phyloP scores from a whole-genome alignment of 306 rosid species.

The Delonix regia region DNA sequence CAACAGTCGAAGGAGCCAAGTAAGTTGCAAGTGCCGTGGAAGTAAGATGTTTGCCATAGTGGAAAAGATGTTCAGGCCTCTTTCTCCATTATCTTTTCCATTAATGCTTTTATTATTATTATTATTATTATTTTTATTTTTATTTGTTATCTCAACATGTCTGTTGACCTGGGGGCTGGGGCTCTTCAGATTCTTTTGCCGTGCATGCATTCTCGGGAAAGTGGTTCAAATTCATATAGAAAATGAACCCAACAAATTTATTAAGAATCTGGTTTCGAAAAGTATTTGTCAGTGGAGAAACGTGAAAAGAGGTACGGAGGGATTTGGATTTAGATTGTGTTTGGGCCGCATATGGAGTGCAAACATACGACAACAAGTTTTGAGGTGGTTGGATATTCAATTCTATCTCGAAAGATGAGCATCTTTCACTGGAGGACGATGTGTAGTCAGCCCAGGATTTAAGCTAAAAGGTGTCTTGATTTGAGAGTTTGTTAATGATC shows the following conservation, averaged over 20 bases:
- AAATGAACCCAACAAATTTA: conserved; percentile 18
- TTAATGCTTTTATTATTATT: no score
- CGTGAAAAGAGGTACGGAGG: background rate
- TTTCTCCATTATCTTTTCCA: background rate
- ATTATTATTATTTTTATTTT: background rate
- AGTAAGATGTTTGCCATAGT: conserved; percentile 1
- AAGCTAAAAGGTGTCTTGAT: background rate
- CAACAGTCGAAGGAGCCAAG: conserved; percentile 28
- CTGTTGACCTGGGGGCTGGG: background rate
- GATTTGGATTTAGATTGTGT: conserved; percentile 29
- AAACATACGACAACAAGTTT: conserved; percentile 17
- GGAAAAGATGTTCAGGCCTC: background rate
- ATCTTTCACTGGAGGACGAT: conserved; percentile 9
- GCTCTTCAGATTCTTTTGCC: conserved; percentile 3
- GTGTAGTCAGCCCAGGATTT: background rate
- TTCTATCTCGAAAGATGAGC: conserved; percentile 31
- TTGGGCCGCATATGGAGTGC: conserved; percentile 39
- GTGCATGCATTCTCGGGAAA: conserved; percentile 13
- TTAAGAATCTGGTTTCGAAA: conserved; percentile 24
- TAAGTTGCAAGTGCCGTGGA: conserved; percentile 28
- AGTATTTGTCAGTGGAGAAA: background rate
- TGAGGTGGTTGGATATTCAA: conserved; percentile 37
- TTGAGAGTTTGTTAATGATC: background rate
- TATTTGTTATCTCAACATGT: background rate
- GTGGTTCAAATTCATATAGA: background rate